These are phyloP conservation scores for Erodium texanum DNA, from an alignment of 441 rosid species.

Conservation along the genomic window DNA sequence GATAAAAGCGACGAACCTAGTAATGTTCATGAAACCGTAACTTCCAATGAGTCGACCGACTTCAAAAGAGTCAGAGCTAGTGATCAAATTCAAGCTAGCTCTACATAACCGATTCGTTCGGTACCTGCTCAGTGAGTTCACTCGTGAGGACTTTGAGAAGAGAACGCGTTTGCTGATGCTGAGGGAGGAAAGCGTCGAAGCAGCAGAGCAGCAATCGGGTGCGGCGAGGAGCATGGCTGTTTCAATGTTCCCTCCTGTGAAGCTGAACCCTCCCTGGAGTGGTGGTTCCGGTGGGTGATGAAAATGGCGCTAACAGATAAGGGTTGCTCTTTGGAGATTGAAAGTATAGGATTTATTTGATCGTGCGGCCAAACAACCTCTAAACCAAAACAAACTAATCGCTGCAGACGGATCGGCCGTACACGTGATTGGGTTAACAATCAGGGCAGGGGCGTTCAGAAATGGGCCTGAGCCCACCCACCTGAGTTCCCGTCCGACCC, in stretches of 20 bases:
- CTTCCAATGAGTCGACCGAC: conserved; percentile 88
- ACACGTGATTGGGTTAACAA: too few species aligned
- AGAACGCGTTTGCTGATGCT: neutral
- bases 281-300: neutral
- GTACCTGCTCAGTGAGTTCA: conserved; percentile 17
- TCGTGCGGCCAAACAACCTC: too few species aligned
- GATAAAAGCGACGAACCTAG: conserved; percentile 37
- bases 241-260: conserved; percentile 1
- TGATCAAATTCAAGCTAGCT: conserved; percentile 43
- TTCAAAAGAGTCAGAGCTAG: conserved; percentile 68
- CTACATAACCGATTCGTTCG: conserved; percentile 31
- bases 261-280: neutral
- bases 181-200: neutral
- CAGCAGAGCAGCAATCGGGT: conserved; percentile 14
- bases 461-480: too few species aligned
- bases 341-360: neutral
- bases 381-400: too few species aligned
- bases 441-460: too few species aligned
- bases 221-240: conserved; percentile 20
- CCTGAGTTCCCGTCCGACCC: too few species aligned
- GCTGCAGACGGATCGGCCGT: too few species aligned
- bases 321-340: neutral
- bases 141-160: conserved; percentile 6
- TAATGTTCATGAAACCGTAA: conserved; percentile 85
- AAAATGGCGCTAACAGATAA: neutral